Evolutionary conservation across 495 filamentous ascomycete species (phyloP).

Genomic region (Xylaria telfairii): DNA sequence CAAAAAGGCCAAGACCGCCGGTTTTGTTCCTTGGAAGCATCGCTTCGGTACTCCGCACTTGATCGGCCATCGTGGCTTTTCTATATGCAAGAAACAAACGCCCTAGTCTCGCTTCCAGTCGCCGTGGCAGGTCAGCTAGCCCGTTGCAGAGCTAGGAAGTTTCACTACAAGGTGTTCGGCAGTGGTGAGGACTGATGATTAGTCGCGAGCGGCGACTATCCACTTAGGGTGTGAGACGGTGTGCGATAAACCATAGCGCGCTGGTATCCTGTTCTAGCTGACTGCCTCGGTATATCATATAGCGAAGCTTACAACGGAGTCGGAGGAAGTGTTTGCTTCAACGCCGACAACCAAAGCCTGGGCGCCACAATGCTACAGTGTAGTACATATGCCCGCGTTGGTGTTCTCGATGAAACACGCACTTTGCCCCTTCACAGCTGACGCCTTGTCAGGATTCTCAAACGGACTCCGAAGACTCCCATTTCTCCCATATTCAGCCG

Average conservation of each 20-base stretch:
- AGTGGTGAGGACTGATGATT: background rate
- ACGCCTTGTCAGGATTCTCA: conserved; percentile 1
- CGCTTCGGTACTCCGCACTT: background rate
- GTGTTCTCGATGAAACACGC: conserved; percentile 12
- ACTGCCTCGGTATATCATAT: background rate
- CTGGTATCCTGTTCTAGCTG: background rate
- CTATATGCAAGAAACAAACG: conserved; percentile 10
- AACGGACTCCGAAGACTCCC: conserved; percentile 2
- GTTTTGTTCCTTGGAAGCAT: background rate
- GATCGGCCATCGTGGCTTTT: conserved; percentile 3
- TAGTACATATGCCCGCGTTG: background rate
- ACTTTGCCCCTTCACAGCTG: background rate
- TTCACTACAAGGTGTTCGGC: background rate
- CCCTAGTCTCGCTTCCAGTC: background rate
- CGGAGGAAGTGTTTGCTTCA: background rate
- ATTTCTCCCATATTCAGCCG: background rate
- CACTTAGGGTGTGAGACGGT: background rate
- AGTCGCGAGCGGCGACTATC: background rate
- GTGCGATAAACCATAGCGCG: background rate
- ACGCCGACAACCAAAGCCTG: background rate
- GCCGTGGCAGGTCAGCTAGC: background rate
- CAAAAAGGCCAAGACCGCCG: background rate
- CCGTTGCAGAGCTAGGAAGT: background rate
- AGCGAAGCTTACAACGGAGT: background rate
- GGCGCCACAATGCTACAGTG: conserved; percentile 12